Evolutionary conservation across 495 filamentous ascomycete genomes (phyloP), one percentile per base, ranked within the genome.

Genomic region (Neurospora cerealis): DNA sequence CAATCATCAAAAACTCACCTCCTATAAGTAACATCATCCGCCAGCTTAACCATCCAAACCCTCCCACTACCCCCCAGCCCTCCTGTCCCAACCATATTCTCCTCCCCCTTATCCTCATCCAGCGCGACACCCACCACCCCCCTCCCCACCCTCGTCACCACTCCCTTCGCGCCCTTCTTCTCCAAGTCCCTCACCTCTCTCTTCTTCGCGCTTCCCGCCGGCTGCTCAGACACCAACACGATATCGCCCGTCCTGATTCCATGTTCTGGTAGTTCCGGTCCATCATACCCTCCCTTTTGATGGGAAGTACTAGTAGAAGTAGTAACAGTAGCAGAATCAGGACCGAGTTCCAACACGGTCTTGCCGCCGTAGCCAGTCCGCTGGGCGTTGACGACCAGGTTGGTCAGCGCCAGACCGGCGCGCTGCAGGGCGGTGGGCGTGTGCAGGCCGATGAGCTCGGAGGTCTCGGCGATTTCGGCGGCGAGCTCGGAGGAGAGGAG

Each of bases 351-450:
- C 21, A 97, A 83, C 4, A 99, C 90, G 0, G 92, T 92, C 44
- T 93, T 91, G 1, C 96, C 96, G 28, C 95, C 96, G 10, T 97
- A 83, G 0, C 96, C 96, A 0, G 96, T 98, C n/a, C 95, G 91
- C 80, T 93, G 93, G 70, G 91, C 89, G n/a, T 86, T 81, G 15
- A 97, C 82, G 24, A 87, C 77, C 4, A 99, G 87, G 75, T 96
- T 97, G 0, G 91, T 91, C 40, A 98, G 84, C 2, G 96, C 96
- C 75, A 97, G 87, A 46, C 96, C 96, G 4, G 94, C 93, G 70
- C 93, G 91, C 80, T 94, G 89, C 32, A 99, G 90, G 0, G 89
- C 86, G 0, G 88, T 83, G 19, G 96, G 93, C 19, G 93, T 90
- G 70, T 91, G 86, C 32, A 87, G 86, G 37, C 90, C 88, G 71